phyloP scores from a whole-genome alignment of 1,139 yeast genomes.

The Magnusiomyces suaveolens region DNA sequence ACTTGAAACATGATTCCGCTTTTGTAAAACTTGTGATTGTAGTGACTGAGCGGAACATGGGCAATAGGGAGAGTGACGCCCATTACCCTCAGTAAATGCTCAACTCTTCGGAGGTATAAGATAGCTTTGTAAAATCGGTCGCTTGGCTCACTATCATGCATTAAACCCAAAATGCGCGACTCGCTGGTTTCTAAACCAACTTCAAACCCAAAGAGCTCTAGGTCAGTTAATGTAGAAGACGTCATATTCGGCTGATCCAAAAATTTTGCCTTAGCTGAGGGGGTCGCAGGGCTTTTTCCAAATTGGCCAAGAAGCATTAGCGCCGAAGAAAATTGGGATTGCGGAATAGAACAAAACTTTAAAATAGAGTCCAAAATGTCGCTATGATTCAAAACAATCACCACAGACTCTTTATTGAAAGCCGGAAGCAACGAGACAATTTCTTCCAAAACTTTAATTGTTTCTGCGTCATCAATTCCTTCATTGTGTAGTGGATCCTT shows the following conservation, averaged over 20 bases:
- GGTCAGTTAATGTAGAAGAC: slow-evolving; percentile 70
- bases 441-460: slow-evolving; percentile 72
- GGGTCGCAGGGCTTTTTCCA: slow-evolving; percentile 59
- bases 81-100: slow-evolving; percentile 26
- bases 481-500: slow-evolving; percentile 18
- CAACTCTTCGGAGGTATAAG: slow-evolving; percentile 38
- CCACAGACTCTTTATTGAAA: slow-evolving; percentile 45
- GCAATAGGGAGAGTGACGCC: slow-evolving; percentile 46
- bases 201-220: slow-evolving; percentile 69
- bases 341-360: slow-evolving; percentile 68
- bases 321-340: slow-evolving; percentile 59
- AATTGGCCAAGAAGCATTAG: slow-evolving; percentile 64
- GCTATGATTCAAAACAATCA: slow-evolving; percentile 64
- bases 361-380: slow-evolving; percentile 67
- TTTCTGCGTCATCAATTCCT: slow-evolving; percentile 65
- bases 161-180: slow-evolving; percentile 50
- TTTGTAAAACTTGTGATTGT: slow-evolving; percentile 65
- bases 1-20: slow-evolving; percentile 87
- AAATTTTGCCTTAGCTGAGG: slow-evolving; percentile 55
- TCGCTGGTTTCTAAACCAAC: slow-evolving; percentile 57
- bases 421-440: slow-evolving; percentile 56
- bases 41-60: slow-evolving; percentile 68
- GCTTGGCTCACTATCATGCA: slow-evolving; percentile 67
- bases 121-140: slow-evolving; percentile 54
- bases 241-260: slow-evolving; percentile 67